A percentile compares a stretch with the other conserved stretches of the same genome.
Evolutionary conservation across 169 alveolate species (phyloP).

Genomic region (Theileria equi): DNA sequence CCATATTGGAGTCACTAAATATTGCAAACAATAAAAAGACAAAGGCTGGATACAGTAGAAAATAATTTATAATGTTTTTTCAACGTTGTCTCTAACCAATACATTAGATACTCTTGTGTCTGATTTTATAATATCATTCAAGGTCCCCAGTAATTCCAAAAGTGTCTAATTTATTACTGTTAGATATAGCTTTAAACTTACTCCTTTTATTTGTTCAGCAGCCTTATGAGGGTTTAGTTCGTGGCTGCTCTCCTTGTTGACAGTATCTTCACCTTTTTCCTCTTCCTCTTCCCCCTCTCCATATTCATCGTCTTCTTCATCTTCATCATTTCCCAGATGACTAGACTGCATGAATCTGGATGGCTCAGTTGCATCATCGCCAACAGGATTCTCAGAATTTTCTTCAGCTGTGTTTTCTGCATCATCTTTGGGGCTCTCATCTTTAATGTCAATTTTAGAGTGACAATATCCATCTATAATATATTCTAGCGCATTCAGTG

Average conservation of each 20-base stretch:
- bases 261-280: conserved; percentile 4
- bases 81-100: background rate
- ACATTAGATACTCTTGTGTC: conserved; percentile 48
- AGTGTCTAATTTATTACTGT: background rate
- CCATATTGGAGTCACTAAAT: conserved; percentile 33
- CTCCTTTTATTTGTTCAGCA: conserved; percentile 9
- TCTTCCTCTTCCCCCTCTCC: conserved; percentile 28
- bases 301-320: conserved; percentile 30
- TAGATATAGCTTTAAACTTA: background rate
- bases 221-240: conserved; percentile 23
- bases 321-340: background rate
- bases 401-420: too few species aligned
- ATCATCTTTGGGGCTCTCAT: background rate
- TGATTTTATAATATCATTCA: conserved; percentile 26
- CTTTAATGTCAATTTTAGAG: conserved; percentile 24
- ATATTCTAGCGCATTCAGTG: conserved; percentile 49
- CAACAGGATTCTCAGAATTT: too few species aligned
- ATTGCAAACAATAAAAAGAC: conserved; percentile 3
- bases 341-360: conserved; percentile 42
- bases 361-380: background rate
- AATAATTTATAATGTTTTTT: background rate
- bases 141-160: conserved; percentile 22
- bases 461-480: conserved; percentile 55
- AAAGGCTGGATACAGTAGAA: background rate
- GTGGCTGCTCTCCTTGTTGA: conserved; percentile 10